These are phyloP conservation scores for Dothistroma pini DNA, from an alignment of 2,329 filamentous ascomycete species.

Conservation along the genomic window DNA sequence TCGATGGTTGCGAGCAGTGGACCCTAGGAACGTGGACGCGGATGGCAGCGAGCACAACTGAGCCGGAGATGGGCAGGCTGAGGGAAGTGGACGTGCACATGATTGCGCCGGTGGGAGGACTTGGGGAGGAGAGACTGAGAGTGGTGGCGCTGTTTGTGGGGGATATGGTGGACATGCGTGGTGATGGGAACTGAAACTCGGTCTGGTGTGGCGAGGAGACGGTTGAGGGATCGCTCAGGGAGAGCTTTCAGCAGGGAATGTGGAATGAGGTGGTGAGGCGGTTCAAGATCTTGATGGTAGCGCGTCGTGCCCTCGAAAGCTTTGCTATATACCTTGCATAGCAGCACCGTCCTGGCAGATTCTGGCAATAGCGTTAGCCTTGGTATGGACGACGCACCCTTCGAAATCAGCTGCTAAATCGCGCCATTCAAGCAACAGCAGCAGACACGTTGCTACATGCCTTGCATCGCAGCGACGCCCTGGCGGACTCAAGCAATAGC, in stretches of 20 bases:
- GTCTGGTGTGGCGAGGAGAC: background rate
- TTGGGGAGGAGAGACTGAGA: background rate
- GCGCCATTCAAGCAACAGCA: too few species aligned
- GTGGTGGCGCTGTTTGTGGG: background rate
- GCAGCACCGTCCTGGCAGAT: too few species aligned
- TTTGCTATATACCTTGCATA: too few species aligned
- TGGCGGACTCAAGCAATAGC: too few species aligned
- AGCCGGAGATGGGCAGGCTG: background rate
- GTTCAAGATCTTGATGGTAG: background rate
- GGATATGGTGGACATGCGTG: background rate
- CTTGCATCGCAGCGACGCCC: too few species aligned
- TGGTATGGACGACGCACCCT: too few species aligned
- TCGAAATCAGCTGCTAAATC: too few species aligned
- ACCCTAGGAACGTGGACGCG: background rate
- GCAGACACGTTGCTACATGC: too few species aligned
- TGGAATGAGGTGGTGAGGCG: background rate
- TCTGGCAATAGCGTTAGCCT: too few species aligned
- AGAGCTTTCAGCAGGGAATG: background rate
- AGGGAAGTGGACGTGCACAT: background rate
- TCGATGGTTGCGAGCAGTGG: background rate
- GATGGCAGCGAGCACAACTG: background rate
- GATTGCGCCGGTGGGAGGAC: background rate
- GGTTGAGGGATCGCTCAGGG: background rate
- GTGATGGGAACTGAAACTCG: background rate
- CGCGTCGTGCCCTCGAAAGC: too few species aligned